A percentile compares a stretch with the other conserved stretches of the same genome.
phyloP scores from a whole-genome alignment of 208 protist species.

The Crithidia mellificae region DNA sequence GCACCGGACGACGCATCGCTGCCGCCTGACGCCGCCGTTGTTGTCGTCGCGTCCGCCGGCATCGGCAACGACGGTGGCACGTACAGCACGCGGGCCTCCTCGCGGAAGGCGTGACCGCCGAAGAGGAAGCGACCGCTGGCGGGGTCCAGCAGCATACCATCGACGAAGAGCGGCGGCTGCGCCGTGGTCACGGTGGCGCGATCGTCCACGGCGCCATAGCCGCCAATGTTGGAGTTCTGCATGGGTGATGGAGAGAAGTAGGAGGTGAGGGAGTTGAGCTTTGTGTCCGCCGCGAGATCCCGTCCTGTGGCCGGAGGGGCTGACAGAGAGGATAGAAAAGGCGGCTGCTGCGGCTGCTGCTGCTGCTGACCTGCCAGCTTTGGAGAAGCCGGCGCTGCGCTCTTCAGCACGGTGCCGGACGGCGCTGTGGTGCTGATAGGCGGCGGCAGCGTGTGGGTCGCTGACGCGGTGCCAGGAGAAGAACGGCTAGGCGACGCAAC shows the following conservation, averaged over 20 bases:
- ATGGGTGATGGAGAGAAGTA: neutral
- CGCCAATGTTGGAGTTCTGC: neutral
- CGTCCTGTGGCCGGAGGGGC: neutral
- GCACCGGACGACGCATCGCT: neutral
- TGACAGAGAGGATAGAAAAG: neutral
- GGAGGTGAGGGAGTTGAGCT: neutral
- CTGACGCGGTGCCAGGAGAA: no score
- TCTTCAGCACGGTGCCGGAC: neutral
- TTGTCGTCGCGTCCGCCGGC: neutral
- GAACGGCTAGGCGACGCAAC: no score
- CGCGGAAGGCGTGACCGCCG: conserved; percentile 57
- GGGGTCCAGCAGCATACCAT: conserved; percentile 71
- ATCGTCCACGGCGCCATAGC: neutral
- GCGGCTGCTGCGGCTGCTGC: neutral
- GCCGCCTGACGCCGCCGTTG: neutral
- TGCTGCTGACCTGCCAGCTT: no score
- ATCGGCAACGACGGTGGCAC: conserved; percentile 6
- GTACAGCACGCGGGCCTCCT: conserved; percentile 70
- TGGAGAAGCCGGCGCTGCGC: neutral
- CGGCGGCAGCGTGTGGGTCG: neutral
- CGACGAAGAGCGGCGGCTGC: conserved; percentile 58
- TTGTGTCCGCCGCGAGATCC: neutral
- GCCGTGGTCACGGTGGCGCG: conserved; percentile 35
- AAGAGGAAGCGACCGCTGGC: conserved; percentile 57
- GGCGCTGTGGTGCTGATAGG: neutral